Evolutionary conservation across 1,284 basidiomycete species (phyloP).

Genomic region (Leccinum ponderosum): DNA sequence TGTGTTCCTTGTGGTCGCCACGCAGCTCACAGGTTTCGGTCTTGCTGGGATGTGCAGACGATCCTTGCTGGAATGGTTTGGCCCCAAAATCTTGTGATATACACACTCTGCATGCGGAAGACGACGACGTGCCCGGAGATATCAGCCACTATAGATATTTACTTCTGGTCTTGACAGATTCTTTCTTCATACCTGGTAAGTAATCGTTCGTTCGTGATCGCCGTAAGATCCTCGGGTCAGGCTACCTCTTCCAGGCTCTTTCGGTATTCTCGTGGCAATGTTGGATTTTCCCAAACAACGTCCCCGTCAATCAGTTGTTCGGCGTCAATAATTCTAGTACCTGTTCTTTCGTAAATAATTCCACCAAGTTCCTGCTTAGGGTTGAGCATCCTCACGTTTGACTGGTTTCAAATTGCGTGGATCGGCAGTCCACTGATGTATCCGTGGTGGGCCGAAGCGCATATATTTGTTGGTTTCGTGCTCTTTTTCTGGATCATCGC

Average conservation of each 20-base stretch:
- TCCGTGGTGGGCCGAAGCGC: constrained; percentile 97
- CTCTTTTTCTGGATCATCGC: constrained; percentile 91
- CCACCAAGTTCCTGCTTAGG: constrained; percentile 68
- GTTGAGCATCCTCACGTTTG: constrained; percentile 90
- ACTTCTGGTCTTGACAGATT: constrained; percentile 61
- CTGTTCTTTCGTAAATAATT: too few species aligned
- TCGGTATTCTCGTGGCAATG: constrained; percentile 90
- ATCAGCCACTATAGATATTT: constrained; percentile 85
- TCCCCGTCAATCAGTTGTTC: constrained; percentile 90
- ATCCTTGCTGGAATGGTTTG: constrained; percentile 96
- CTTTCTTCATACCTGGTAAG: constrained; percentile 88
- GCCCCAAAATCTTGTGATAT: constrained; percentile 92
- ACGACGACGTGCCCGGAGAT: constrained; percentile 68
- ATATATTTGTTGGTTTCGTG: constrained; percentile 86
- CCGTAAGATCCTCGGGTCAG: constrained; percentile 38
- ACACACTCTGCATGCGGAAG: constrained; percentile 95
- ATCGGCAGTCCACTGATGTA: constrained; percentile 90
- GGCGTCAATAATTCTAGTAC: constrained; percentile 50
- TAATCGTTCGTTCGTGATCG: constrained; percentile 1
- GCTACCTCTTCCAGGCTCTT: constrained; percentile 85
- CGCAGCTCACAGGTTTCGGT: constrained; percentile 90
- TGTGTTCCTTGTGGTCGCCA: constrained; percentile 78
- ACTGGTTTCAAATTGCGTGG: constrained; percentile 93
- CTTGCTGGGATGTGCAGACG: constrained; percentile 85
- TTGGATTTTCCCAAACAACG: constrained; percentile 87